Percentiles rank a stretch among this genome's conserved stretches.
Conservation (phyloP, 805 yeast genomes). For the Wickerhamomyces alni region DNA sequence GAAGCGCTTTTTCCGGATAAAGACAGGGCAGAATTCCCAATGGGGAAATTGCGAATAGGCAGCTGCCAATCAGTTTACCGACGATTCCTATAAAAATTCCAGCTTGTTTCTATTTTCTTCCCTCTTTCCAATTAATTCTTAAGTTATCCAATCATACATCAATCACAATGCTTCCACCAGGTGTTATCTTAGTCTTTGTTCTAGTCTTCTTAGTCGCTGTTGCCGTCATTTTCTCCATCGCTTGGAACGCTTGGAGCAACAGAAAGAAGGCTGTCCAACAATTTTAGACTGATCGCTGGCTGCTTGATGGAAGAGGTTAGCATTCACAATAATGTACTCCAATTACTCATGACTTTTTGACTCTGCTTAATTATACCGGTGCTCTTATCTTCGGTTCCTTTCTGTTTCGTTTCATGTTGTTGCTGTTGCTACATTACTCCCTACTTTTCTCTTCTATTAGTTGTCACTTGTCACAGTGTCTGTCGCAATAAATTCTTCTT, state of each 20-base stretch:
- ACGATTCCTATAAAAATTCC: neutral
- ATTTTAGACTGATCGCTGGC: constrained; percentile 7
- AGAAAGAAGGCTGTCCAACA: constrained; percentile 23
- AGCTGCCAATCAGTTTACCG: neutral
- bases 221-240: constrained; percentile 10
- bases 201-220: constrained; percentile 22
- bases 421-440: neutral
- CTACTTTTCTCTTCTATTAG: no score
- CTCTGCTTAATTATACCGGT: no score
- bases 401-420: neutral
- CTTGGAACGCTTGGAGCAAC: constrained; percentile 11
- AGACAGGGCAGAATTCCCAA: neutral
- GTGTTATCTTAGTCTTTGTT: constrained; percentile 27
- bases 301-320: neutral
- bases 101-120: neutral
- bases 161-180: constrained; percentile 26
- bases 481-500: no score
- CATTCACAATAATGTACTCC: no score
- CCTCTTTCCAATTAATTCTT: neutral
- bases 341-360: no score
- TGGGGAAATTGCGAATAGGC: neutral
- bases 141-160: neutral
- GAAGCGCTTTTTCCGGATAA: constrained; percentile 13
- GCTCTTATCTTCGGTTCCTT: neutral
- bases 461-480: no score